These are phyloP conservation scores for Leccinum barrowsii DNA, from an alignment of 768 basidiomycete species.

Conservation along the genomic window DNA sequence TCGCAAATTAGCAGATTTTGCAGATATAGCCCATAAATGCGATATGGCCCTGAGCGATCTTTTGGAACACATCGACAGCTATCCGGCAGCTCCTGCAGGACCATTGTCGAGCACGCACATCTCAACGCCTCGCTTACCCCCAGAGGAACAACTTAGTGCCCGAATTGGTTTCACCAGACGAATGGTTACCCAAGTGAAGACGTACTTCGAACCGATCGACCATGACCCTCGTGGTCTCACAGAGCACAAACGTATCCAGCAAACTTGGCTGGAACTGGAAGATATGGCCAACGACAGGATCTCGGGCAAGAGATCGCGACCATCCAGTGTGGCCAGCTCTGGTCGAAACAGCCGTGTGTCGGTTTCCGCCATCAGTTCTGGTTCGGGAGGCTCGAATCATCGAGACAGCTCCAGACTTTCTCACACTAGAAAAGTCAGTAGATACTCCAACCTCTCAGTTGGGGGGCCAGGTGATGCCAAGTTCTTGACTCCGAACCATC, in stretches of 20 bases:
- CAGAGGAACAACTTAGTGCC: constrained; percentile 64
- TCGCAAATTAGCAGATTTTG: constrained; percentile 52
- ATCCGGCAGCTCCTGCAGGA: constrained; percentile 56
- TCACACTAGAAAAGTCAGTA: constrained; percentile 25
- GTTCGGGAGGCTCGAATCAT: constrained; percentile 19
- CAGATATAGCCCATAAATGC: constrained; percentile 47
- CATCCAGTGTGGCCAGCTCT: constrained; percentile 64
- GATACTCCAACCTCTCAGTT: constrained; percentile 31
- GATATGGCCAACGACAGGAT: constrained; percentile 77
- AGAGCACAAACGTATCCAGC: constrained; percentile 65
- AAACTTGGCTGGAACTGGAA: constrained; percentile 77
- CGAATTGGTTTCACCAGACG: constrained; percentile 63
- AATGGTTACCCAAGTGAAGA: constrained; percentile 45
- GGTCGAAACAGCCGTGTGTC: constrained; percentile 57
- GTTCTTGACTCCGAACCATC: constrained; percentile 43
- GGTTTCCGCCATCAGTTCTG: constrained; percentile 36
- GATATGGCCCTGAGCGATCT: constrained; percentile 82
- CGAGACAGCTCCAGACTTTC: constrained; percentile 6
- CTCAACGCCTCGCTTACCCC: constrained; percentile 39
- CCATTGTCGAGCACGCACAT: constrained; percentile 49
- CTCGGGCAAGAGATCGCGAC: constrained; percentile 57
- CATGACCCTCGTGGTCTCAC: constrained; percentile 58
- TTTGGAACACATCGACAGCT: constrained; percentile 83
- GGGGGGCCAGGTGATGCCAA: constrained; percentile 36
- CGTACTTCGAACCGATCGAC: constrained; percentile 39